phyloP scores from a whole-genome alignment of 257 asterid genomes.

The Solanum etuberosum region DNA sequence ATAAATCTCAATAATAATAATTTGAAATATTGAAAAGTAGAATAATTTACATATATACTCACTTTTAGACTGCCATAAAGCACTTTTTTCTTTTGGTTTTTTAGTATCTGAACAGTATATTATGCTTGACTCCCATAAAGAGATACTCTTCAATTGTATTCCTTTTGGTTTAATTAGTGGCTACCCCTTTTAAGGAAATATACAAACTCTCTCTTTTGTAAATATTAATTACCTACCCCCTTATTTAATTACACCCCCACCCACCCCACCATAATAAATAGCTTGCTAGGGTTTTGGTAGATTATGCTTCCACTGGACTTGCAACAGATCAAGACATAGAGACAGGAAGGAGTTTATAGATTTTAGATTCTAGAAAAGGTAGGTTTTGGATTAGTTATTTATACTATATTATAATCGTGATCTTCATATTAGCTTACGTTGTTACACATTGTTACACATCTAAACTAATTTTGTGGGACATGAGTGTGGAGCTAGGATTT shows the following conservation, averaged over 20 bases:
- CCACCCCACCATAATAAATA: background rate
- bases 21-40: background rate
- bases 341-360: background rate
- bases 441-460: background rate
- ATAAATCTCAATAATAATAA: too few relatives aligned
- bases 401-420: background rate
- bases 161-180: slow-evolving; percentile 9
- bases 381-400: background rate
- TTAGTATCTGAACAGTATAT: background rate
- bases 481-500: background rate
- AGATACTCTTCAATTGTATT: slow-evolving; percentile 3
- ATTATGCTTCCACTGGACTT: background rate
- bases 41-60: background rate
- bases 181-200: background rate
- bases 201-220: background rate
- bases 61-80: background rate
- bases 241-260: background rate
- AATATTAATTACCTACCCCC: background rate
- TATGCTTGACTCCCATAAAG: slow-evolving; percentile 1
- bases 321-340: background rate
- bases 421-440: background rate
- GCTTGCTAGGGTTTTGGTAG: background rate
- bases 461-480: background rate
- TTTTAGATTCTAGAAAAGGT: background rate
- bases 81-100: background rate